Conservation (phyloP, 371 early-diverging fungal species). For the Nematocida ausubeli region DNA sequence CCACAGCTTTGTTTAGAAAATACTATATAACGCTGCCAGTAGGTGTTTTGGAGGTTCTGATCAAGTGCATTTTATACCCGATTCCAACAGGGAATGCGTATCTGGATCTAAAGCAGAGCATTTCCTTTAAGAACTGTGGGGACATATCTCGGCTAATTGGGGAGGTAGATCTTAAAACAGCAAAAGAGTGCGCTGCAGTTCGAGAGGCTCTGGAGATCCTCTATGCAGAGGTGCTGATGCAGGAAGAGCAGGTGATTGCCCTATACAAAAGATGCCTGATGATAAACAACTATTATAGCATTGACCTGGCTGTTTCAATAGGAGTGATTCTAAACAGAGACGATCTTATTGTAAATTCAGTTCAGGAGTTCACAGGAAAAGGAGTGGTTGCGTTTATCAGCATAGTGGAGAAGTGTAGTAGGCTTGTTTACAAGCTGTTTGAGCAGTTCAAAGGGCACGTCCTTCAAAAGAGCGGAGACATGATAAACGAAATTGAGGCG, state of each 20-base stretch:
- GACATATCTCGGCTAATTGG: background rate
- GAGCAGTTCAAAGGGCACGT: constrained; percentile 25
- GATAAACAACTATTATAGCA: constrained; percentile 18
- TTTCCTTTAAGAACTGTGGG: background rate
- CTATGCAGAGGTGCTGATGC: background rate
- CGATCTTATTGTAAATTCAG: constrained; percentile 10
- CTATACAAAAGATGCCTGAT: constrained; percentile 28
- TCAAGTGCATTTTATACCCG: background rate
- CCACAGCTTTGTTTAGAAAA: constrained; percentile 9
- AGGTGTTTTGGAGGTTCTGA: background rate
- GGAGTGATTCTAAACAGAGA: constrained; percentile 37
- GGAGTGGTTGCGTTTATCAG: constrained; percentile 50
- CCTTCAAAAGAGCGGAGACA: constrained; percentile 20
- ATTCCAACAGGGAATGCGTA: constrained; percentile 5
- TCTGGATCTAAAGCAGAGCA: constrained; percentile 24
- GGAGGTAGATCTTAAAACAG: constrained; percentile 1
- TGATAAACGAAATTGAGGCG: constrained; percentile 43
- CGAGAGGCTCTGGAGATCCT: constrained; percentile 14
- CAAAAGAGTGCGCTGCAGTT: constrained; percentile 37
- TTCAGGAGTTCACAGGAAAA: constrained; percentile 45
- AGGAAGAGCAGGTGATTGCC: background rate
- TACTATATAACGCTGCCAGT: constrained; percentile 16
- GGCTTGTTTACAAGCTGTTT: constrained; percentile 18
- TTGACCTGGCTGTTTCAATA: constrained; percentile 39
- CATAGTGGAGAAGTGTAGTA: constrained; percentile 22